Evolutionary conservation across 352 stramenopile genomes (phyloP).

Genomic region (Globisporangium heterothallicum): DNA sequence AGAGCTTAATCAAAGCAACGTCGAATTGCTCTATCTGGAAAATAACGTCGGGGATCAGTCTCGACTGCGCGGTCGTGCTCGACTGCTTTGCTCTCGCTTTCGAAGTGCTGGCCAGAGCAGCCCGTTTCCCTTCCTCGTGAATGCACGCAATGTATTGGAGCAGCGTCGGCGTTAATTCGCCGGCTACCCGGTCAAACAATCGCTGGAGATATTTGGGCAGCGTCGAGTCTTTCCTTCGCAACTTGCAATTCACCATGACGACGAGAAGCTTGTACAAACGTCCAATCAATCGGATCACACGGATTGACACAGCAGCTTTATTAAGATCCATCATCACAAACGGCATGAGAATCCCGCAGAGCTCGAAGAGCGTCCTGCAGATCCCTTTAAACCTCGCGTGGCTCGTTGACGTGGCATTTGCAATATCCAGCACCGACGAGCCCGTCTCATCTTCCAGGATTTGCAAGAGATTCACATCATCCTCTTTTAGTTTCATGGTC

Average conservation of each 20-base stretch:
- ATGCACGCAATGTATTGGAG: constrained; percentile 51
- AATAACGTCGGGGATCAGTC: constrained; percentile 59
- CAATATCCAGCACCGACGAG: constrained; percentile 21
- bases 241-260: constrained; percentile 29
- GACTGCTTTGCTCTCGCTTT: constrained; percentile 8
- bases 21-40: constrained; percentile 72
- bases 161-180: constrained; percentile 32
- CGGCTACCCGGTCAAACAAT: constrained; percentile 42
- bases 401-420: constrained; percentile 8
- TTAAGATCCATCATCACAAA: constrained; percentile 48
- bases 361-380: constrained; percentile 27
- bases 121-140: constrained; percentile 34
- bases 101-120: constrained; percentile 5
- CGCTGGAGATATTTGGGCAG: constrained; percentile 36
- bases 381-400: constrained; percentile 25
- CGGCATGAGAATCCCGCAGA: constrained; percentile 29
- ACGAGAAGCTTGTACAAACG: constrained; percentile 53
- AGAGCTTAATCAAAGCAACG: constrained; percentile 56
- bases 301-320: constrained; percentile 24
- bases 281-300: constrained; percentile 35
- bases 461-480: constrained; percentile 29
- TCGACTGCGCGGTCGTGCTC: constrained; percentile 26
- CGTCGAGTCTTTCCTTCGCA: constrained; percentile 34
- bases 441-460: constrained; percentile 33
- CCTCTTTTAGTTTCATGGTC: constrained; percentile 32